These are phyloP conservation scores for Umbellularia californica DNA, from an alignment of 164 flowering plant genomes.

Conservation along the genomic window DNA sequence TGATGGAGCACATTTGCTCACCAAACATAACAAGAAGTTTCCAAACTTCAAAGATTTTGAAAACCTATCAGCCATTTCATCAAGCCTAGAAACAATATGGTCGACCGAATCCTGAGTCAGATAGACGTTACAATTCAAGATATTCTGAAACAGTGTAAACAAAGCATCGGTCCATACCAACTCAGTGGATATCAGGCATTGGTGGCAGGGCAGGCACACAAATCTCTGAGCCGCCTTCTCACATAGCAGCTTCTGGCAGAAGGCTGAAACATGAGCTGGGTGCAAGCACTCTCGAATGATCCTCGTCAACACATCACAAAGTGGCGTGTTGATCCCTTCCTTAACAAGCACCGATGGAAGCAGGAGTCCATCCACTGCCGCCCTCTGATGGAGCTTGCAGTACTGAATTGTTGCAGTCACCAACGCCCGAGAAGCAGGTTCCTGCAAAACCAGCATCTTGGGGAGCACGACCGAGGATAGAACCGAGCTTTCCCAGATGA, in stretches of 20 bases:
- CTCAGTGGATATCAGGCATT: slow-evolving; percentile 34
- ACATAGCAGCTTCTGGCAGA: slow-evolving; percentile 60
- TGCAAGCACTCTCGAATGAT: slow-evolving; percentile 70
- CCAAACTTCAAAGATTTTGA: slow-evolving; percentile 68
- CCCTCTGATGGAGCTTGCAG: slow-evolving; percentile 59
- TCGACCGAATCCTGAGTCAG: slow-evolving; percentile 56
- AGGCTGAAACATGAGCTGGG: slow-evolving; percentile 67
- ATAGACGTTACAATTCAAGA: slow-evolving; percentile 49
- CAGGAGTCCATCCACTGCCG: slow-evolving; percentile 60
- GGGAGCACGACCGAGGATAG: slow-evolving; percentile 62
- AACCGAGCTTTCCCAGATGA: slow-evolving; percentile 54
- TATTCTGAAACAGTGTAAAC: slow-evolving; percentile 53
- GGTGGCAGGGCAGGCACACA: slow-evolving; percentile 52
- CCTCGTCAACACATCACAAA: slow-evolving; percentile 54
- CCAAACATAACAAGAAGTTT: slow-evolving; percentile 59
- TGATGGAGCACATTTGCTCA: slow-evolving; percentile 42
- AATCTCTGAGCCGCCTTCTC: slow-evolving; percentile 32
- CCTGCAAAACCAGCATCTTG: slow-evolving; percentile 47
- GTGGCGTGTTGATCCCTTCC: slow-evolving; percentile 52
- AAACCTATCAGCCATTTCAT: slow-evolving; percentile 31
- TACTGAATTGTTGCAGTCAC: slow-evolving; percentile 40
- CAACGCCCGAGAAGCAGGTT: slow-evolving; percentile 59
- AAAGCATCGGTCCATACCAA: slow-evolving; percentile 75
- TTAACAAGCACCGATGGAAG: slow-evolving; percentile 43
- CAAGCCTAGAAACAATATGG: slow-evolving; percentile 35